These are phyloP conservation scores for Pontederia paniculata DNA, from an alignment of 176 grass and related monocot species.

Conservation along the genomic window DNA sequence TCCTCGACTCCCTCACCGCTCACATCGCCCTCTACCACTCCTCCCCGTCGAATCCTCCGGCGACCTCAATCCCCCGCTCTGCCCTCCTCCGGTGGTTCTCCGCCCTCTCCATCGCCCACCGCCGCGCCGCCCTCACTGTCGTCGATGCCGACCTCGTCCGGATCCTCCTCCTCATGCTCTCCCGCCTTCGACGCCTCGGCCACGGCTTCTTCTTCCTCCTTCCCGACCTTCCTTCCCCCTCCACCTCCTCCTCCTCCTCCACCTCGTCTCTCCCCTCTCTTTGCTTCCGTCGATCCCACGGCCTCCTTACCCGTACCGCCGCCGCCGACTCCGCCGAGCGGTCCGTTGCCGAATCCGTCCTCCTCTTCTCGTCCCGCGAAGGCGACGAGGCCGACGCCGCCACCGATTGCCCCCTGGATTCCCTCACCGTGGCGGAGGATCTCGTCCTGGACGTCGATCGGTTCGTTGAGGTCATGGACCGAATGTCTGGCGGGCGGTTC, in stretches of 20 bases:
- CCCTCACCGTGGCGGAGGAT: slow-evolving; percentile 53
- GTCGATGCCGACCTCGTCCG: slow-evolving; percentile 24
- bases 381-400: slow-evolving; percentile 2
- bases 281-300: slow-evolving; percentile 69
- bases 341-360: slow-evolving; percentile 22
- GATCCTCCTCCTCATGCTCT: slow-evolving; percentile 53
- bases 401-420: slow-evolving; percentile 22
- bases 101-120: slow-evolving; percentile 36
- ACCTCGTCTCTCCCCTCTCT: slow-evolving; percentile 29
- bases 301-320: slow-evolving; percentile 59
- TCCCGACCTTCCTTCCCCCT: slow-evolving; percentile 23
- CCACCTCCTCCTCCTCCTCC: slow-evolving; percentile 4
- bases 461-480: slow-evolving; percentile 73
- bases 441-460: slow-evolving; percentile 50
- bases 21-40: slow-evolving; percentile 91
- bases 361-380: slow-evolving; percentile 53
- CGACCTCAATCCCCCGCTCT: slow-evolving; percentile 35
- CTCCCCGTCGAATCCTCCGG: slow-evolving; percentile 23
- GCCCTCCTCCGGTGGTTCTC: slow-evolving; percentile 80
- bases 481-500: slow-evolving; percentile 64
- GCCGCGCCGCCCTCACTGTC: slow-evolving; percentile 40
- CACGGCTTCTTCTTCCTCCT: slow-evolving; percentile 90
- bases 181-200: slow-evolving; percentile 51
- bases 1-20: slow-evolving; percentile 61
- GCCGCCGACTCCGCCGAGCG: slow-evolving; percentile 24